Base-by-base conservation (phyloP, 495 filamentous ascomycete genomes). In the Chlorociboria aeruginascens region DNA sequence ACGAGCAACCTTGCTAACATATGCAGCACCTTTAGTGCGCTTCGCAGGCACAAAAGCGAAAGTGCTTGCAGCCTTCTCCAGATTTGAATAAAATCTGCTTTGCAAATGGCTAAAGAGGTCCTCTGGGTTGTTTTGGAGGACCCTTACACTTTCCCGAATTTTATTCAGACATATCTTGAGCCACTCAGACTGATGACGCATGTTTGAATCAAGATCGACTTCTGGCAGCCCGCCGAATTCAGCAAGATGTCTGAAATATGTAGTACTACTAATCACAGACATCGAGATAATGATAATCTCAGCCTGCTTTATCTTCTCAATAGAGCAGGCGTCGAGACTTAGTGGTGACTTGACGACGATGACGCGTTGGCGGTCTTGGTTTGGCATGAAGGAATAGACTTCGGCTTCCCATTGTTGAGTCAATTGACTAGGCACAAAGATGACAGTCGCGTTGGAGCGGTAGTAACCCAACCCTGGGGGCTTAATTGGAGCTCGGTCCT, bases 341-440 rank as follows among this genome's bases (percentile, higher is more conserved):
- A n/a, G 7, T 34, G 60, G 44, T 0, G 34, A 58, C 8, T 51
- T 45, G 35, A 82, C 65, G 2, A 62, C 48, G 1, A 83, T 13
- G 2, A 83, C 20, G 20, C 61, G 1, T 63, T 65, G 50, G 72
- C n/a, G n/a, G n/a, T n/a, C 71, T 0, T 45, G 28, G 1, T 62
- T 48, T 8, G 39, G 61, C 28, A 68, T 50, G 53, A 88, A 89
- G 37, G 79, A 78, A 0, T 32, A 16, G 3, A 78, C 71, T 52
- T 92, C 83, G 0, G 55, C 54, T 7, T 49, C 46, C 87, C 87
- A 94, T 56, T 94, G 87, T 1, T 63, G 48, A 1, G 78, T 64
- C 29, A 94, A 63, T 46, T 79, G 74, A 1, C 39, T 30, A 2
- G 87, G 85, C 0, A 79, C 76, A 1, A 92, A 53, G 12, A 92